Percentiles rank a stretch among this genome's conserved stretches.
These are phyloP conservation scores for Mycena olivaceomarginata DNA, from an alignment of 768 basidiomycete genomes.

Conservation along the genomic window DNA sequence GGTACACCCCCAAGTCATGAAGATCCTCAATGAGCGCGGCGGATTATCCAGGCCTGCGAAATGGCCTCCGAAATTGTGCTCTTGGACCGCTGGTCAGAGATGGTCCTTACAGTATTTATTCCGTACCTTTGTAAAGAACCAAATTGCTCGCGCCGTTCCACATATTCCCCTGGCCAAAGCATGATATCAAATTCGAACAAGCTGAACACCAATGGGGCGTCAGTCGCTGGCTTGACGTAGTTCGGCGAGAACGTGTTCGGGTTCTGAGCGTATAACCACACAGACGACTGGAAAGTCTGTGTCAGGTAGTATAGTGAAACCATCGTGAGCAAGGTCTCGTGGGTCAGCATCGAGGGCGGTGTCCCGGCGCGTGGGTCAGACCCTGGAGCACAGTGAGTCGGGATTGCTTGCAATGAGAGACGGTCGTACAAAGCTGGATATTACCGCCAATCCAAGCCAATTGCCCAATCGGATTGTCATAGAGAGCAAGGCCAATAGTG, in stretches of 20 bases:
- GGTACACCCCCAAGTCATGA: conserved; percentile 1
- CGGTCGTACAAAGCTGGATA: conserved; percentile 36
- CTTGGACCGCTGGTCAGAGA: conserved; percentile 10
- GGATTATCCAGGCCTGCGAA: conserved; percentile 34
- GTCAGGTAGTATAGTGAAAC: conserved; percentile 51
- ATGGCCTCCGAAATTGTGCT: conserved; percentile 34
- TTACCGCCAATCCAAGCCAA: conserved; percentile 53
- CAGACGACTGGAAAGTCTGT: conserved; percentile 44
- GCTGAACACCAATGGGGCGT: conserved; percentile 27
- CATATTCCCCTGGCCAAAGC: conserved; percentile 28
- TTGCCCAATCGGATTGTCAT: conserved; percentile 50
- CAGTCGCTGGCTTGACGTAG: conserved; percentile 14
- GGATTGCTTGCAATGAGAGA: background rate
- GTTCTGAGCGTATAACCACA: conserved; percentile 42
- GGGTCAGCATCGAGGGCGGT: conserved; percentile 17
- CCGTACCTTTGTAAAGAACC: conserved; percentile 28
- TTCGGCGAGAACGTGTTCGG: background rate
- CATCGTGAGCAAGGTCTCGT: conserved; percentile 42
- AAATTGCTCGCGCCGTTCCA: conserved; percentile 9
- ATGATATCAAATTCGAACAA: conserved; percentile 17
- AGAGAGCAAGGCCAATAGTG: conserved; percentile 48
- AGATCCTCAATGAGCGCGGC: conserved; percentile 25
- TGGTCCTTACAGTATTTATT: background rate
- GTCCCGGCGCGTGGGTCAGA: conserved; percentile 38
- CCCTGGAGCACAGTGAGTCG: conserved; percentile 3